Conservation (phyloP, 257 asterid genomes). For the Handroanthus guayacan region DNA sequence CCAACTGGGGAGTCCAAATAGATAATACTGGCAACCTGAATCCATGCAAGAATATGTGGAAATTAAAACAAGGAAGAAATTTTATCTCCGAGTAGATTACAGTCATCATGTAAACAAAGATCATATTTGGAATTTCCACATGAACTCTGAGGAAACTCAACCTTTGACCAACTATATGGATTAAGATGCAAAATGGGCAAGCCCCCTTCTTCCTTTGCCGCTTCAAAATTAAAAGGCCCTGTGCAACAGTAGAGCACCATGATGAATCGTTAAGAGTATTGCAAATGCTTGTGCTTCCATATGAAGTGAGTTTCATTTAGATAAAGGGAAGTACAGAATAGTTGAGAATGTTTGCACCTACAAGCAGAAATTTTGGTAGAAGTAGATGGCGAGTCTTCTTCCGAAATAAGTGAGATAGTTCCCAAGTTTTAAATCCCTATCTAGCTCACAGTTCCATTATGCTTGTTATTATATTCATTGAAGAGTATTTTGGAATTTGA, state of each 20-base stretch:
- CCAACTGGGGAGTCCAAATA: slow-evolving; percentile 73
- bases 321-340: too few species aligned
- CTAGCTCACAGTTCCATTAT: too few species aligned
- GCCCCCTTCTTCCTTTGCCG: slow-evolving; percentile 45
- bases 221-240: slow-evolving; percentile 73
- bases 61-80: not conserved
- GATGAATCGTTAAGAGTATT: not conserved
- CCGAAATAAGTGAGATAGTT: too few species aligned
- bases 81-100: not conserved
- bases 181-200: slow-evolving; percentile 65
- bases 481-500: too few species aligned
- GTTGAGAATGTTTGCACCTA: too few species aligned
- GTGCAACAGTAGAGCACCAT: not conserved
- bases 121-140: not conserved
- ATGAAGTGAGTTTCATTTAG: too few species aligned
- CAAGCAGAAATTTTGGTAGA: too few species aligned
- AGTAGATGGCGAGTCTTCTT: too few species aligned
- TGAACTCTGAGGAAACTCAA: slow-evolving; percentile 10
- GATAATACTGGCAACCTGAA: slow-evolving; percentile 59
- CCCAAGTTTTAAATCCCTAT: too few species aligned
- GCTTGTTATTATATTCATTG: too few species aligned
- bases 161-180: slow-evolving; percentile 71
- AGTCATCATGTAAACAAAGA: not conserved
- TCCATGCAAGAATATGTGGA: not conserved
- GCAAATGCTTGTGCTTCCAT: too few species aligned